These are phyloP conservation scores for Dendrobium catenatum DNA, from an alignment of 106 monocot genomes.

Conservation along the genomic window DNA sequence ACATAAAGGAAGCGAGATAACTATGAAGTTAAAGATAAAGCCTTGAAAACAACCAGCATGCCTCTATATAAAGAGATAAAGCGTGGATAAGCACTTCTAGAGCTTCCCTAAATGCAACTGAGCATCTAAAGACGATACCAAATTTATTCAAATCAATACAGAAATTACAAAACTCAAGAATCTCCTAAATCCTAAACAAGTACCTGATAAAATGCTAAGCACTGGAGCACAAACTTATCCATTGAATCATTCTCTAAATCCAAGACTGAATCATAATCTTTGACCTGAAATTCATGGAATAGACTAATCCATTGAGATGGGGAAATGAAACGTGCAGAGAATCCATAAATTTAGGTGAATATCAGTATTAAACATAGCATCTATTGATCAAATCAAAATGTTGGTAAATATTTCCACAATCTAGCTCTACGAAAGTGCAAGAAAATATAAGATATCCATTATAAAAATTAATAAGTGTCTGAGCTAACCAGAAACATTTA, in stretches of 20 bases:
- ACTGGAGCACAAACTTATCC: slow-evolving; percentile 95
- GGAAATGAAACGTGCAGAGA: not conserved
- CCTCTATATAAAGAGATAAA: not conserved
- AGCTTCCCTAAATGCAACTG: not conserved
- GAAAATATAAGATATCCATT: not conserved
- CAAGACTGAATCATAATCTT: slow-evolving; percentile 88
- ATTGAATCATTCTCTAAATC: slow-evolving; percentile 83
- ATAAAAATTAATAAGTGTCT: not conserved
- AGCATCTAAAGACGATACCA: not conserved
- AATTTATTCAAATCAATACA: not conserved
- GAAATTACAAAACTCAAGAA: not conserved
- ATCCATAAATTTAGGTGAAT: not conserved
- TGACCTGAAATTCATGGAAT: slow-evolving; percentile 41
- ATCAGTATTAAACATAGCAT: not conserved
- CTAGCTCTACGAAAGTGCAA: not conserved
- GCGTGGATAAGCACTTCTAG: not conserved
- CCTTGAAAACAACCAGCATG: not conserved
- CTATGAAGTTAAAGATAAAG: not conserved
- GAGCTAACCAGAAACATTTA: not conserved
- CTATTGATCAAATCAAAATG: not conserved
- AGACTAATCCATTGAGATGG: not conserved
- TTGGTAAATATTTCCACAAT: not conserved
- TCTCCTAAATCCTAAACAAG: not conserved
- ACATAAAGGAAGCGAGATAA: not conserved
- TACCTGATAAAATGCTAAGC: slow-evolving; percentile 98